Evolutionary conservation across 2,329 filamentous ascomycete genomes (phyloP).

Genomic region (Aspergillus clavatus): DNA sequence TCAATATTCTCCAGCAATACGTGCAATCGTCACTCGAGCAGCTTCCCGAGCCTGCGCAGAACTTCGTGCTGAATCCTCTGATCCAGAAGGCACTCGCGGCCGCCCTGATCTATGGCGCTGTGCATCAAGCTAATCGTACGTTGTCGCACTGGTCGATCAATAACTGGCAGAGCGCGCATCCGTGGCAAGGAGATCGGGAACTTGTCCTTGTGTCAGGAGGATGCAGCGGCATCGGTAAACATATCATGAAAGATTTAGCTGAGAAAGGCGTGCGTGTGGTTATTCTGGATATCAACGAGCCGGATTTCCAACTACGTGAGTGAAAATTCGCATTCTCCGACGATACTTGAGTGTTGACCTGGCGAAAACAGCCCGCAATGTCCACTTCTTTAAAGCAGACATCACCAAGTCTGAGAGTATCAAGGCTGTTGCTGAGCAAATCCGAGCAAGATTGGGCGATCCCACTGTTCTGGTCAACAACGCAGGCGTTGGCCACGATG

Average conservation of each 20-base stretch:
- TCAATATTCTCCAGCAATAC: constrained; percentile 23
- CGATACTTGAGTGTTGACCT: too few species aligned
- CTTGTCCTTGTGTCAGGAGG: constrained; percentile 36
- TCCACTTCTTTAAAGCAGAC: constrained; percentile 35
- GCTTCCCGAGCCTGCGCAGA: constrained; percentile 26
- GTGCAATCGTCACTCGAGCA: constrained; percentile 19
- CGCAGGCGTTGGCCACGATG: constrained; percentile 45
- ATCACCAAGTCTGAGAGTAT: constrained; percentile 34
- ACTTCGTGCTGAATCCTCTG: constrained; percentile 23
- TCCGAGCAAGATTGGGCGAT: constrained; percentile 39
- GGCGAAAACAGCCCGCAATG: constrained; percentile 26
- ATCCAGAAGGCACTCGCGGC: constrained; percentile 24
- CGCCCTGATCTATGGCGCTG: constrained; percentile 20
- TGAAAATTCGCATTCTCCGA: too few species aligned
- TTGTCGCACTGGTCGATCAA: constrained; percentile 28
- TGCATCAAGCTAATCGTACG: constrained; percentile 26
- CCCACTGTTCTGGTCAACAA: constrained; percentile 49
- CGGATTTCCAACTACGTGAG: constrained; percentile 26
- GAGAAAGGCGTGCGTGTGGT: constrained; percentile 27
- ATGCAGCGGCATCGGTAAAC: constrained; percentile 36
- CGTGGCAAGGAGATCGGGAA: constrained; percentile 26
- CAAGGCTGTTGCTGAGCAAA: constrained; percentile 31
- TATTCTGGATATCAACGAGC: constrained; percentile 37
- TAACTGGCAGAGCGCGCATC: constrained; percentile 25
- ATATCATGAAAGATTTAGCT: constrained; percentile 31